A percentile compares a stretch with the other conserved stretches of the same genome.
These are phyloP conservation scores for Cynanchum wilfordii DNA, from an alignment of 257 asterid genomes.

Conservation along the genomic window DNA sequence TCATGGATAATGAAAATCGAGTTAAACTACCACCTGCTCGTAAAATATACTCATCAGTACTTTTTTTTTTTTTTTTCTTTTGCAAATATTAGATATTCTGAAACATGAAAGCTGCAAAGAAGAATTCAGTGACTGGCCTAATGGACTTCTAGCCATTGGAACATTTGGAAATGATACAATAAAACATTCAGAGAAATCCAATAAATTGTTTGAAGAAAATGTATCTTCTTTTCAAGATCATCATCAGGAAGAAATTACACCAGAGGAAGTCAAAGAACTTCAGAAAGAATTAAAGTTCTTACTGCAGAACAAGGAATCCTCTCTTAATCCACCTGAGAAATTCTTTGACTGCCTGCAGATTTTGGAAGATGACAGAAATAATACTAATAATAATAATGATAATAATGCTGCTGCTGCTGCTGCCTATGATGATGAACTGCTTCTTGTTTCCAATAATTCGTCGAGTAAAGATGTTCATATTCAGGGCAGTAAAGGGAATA, in stretches of 20 bases:
- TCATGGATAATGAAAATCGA: too few relatives aligned
- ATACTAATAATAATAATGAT: too few relatives aligned
- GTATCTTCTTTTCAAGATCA: constrained; percentile 15
- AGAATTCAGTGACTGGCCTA: constrained; percentile 78
- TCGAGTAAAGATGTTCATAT: constrained; percentile 16
- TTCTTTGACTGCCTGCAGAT: constrained; percentile 26
- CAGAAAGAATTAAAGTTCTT: constrained; percentile 30
- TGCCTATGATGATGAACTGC: background rate
- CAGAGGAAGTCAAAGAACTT: constrained; percentile 33
- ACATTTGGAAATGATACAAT: constrained; percentile 55
- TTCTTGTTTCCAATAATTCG: background rate
- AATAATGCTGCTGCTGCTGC: too few relatives aligned
- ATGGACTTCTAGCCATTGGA: constrained; percentile 66
- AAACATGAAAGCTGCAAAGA: constrained; percentile 38
- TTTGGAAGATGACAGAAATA: constrained; percentile 19
- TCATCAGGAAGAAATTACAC: constrained; percentile 6
- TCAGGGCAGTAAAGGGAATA: constrained; percentile 27
- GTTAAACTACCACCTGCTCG: too few relatives aligned
- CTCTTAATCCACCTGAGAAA: constrained; percentile 26
- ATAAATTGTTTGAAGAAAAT: constrained; percentile 7
- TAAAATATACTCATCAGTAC: background rate
- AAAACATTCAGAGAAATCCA: constrained; percentile 23
- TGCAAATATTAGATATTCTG: constrained; percentile 16
- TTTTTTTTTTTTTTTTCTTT: background rate
- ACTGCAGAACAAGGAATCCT: constrained; percentile 16